Conservation (phyloP, 148 eudicot genomes). For the Persicaria maculosa region DNA sequence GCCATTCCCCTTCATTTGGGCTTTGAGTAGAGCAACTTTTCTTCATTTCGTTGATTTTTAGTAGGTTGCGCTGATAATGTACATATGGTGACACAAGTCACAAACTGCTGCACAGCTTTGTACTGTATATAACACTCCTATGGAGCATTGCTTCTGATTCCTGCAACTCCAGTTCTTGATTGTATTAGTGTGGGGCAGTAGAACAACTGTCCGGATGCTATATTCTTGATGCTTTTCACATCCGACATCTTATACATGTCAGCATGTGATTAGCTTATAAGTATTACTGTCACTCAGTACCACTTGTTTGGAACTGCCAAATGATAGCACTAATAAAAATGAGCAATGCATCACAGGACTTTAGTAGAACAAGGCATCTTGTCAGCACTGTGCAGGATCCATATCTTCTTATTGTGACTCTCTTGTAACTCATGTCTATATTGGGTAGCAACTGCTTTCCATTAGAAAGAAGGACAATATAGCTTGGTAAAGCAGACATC, state of each 20-base stretch:
- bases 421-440: neutral
- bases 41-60: too few species aligned
- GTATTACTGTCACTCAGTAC: neutral
- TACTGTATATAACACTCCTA: neutral
- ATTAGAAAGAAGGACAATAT: neutral
- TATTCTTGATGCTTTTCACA: neutral
- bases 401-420: neutral
- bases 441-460: neutral
- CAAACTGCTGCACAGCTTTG: neutral
- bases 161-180: neutral
- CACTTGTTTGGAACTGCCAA: neutral
- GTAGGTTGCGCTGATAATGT: too few species aligned
- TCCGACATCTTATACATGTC: neutral
- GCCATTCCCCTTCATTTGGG: neutral
- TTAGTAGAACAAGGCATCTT: neutral
- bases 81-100: neutral
- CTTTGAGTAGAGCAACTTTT: neutral
- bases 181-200: neutral
- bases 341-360: neutral
- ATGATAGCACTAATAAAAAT: neutral
- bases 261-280: neutral
- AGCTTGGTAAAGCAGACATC: neutral
- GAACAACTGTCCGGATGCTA: slow-evolving; percentile 4
- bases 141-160: slow-evolving; percentile 1
- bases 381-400: neutral